phyloP scores from a whole-genome alignment of 2,329 filamentous ascomycete species.

The Colletotrichum sp. region DNA sequence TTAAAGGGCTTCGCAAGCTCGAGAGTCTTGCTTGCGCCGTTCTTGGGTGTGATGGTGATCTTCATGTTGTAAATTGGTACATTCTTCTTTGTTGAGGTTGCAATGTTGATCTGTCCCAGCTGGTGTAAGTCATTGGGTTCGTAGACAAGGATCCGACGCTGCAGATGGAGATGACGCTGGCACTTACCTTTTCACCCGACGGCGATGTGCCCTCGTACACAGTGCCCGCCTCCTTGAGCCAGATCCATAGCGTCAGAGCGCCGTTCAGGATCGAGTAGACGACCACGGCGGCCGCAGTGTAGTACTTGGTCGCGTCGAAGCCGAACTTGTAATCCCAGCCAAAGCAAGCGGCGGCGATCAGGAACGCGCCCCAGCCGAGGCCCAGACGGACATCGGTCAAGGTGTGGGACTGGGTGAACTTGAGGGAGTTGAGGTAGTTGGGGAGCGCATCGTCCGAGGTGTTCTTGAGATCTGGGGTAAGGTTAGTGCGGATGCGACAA shows the following conservation, averaged over 20 bases:
- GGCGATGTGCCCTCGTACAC: constrained; percentile 78
- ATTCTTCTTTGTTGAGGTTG: constrained; percentile 77
- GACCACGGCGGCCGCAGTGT: constrained; percentile 79
- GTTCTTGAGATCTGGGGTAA: constrained; percentile 83
- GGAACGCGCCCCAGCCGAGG: constrained; percentile 83
- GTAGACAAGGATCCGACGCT: not conserved
- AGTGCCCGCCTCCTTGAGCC: constrained; percentile 78
- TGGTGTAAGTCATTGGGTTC: constrained; percentile 18
- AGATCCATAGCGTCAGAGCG: constrained; percentile 83
- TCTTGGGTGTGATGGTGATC: constrained; percentile 57
- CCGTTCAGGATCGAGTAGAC: constrained; percentile 82
- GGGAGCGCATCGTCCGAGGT: constrained; percentile 93
- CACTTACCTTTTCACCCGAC: constrained; percentile 68
- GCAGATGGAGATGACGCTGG: not conserved
- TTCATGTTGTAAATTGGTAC: constrained; percentile 80
- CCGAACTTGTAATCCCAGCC: constrained; percentile 90
- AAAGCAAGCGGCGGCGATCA: constrained; percentile 83
- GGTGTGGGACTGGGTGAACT: constrained; percentile 81
- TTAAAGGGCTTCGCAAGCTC: constrained; percentile 70
- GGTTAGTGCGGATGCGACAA: constrained; percentile 16
- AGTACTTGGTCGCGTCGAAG: constrained; percentile 84
- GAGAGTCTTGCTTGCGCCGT: constrained; percentile 45
- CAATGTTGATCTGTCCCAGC: constrained; percentile 68
- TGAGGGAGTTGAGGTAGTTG: constrained; percentile 89
- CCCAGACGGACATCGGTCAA: constrained; percentile 83